These are phyloP conservation scores for Afroboletus lepidellus DNA, from an alignment of 1,284 basidiomycete species.

Conservation along the genomic window DNA sequence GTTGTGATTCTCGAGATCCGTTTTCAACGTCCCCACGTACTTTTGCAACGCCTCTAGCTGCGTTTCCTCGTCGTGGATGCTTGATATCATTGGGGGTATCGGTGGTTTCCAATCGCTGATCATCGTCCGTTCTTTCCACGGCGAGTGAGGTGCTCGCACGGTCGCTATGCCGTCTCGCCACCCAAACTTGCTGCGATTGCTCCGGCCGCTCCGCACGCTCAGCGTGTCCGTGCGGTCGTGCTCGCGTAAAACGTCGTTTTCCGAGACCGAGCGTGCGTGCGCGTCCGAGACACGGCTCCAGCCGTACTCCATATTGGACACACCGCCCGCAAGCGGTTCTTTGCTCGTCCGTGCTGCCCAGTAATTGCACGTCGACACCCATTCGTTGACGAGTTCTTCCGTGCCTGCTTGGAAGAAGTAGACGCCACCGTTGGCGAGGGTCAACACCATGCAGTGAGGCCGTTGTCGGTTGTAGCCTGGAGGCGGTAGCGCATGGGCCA, in stretches of 20 bases:
- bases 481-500: slow-evolving; percentile 84
- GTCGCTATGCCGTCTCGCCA: slow-evolving; percentile 64
- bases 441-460: slow-evolving; percentile 95
- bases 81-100: slow-evolving; percentile 77
- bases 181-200: slow-evolving; percentile 64
- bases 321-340: slow-evolving; percentile 90
- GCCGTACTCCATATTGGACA: slow-evolving; percentile 99
- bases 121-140: slow-evolving; percentile 73
- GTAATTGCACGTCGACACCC: slow-evolving; percentile 98
- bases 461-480: slow-evolving; percentile 90
- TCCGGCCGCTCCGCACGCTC: slow-evolving; percentile 70
- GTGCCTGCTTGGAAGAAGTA: slow-evolving; percentile 98
- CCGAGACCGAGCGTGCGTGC: slow-evolving; percentile 56
- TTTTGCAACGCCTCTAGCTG: slow-evolving; percentile 85
- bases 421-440: slow-evolving; percentile 82
- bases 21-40: slow-evolving; percentile 75
- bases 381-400: slow-evolving; percentile 95
- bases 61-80: slow-evolving; percentile 86
- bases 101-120: slow-evolving; percentile 96
- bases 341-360: slow-evolving; percentile 95
- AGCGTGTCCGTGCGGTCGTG: slow-evolving; percentile 56
- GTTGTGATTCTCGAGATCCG: slow-evolving; percentile 82
- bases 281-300: slow-evolving; percentile 81
- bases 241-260: slow-evolving; percentile 52
- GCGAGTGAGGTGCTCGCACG: slow-evolving; percentile 60